A percentile compares a stretch with the other conserved stretches of the same genome.
Evolutionary conservation across 257 asterid species (phyloP).

Genomic region (Striga asiatica): DNA sequence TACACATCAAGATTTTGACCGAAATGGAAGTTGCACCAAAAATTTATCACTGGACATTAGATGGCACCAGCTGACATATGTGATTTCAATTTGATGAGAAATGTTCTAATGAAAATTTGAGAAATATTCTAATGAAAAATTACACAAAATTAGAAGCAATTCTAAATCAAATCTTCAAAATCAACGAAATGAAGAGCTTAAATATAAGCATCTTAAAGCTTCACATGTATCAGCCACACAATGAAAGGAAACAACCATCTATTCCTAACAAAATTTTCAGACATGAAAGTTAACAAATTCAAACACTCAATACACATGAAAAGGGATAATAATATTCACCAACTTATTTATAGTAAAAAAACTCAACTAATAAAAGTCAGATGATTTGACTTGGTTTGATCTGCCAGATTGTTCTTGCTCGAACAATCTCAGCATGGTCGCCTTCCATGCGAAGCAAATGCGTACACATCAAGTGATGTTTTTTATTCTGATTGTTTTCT

Average conservation of each 20-base stretch:
- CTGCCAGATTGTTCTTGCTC: conserved; percentile 77
- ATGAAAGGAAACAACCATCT: neutral
- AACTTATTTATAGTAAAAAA: neutral
- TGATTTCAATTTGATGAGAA: no score
- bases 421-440: conserved; percentile 53
- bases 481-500: neutral
- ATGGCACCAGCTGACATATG: no score
- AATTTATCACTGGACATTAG: no score
- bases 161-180: neutral
- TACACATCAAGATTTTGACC: no score
- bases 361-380: neutral
- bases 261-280: neutral
- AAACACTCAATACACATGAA: neutral
- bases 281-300: neutral
- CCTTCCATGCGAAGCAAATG: conserved; percentile 79
- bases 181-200: neutral
- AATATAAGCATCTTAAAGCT: no score
- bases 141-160: neutral
- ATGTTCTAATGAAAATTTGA: no score
- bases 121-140: no score
- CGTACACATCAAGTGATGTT: conserved; percentile 35
- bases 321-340: neutral
- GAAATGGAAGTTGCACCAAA: no score
- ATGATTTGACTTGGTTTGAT: conserved; percentile 18
- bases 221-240: neutral